Evolutionary conservation across 495 filamentous ascomycete species (phyloP), one percentile per base, ranked within the genome.

Genomic region (Halenospora varia): DNA sequence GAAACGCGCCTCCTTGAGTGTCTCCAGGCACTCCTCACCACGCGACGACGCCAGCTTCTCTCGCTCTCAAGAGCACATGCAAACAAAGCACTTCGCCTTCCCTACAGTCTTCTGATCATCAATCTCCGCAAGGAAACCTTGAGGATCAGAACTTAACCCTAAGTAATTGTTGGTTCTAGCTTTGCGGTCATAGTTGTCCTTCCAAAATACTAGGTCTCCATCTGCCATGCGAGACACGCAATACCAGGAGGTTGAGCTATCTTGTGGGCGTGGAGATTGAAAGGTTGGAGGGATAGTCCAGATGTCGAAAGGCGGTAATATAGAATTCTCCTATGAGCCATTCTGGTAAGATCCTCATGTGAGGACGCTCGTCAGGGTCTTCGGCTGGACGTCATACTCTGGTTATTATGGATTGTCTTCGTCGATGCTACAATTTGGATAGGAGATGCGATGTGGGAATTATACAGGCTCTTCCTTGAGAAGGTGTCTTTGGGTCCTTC

Each of bases 101-200:
- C 71, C 74, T 62, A 87, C 76, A 88, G 85, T 84, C 73, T 74
- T 78, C 83, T 84, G 83, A 79, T 68, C 68, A 73, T 69, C 66
- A 71, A 84, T 82, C 82, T 85, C 80, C 76, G 75, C 67, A 76
- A 79, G 80, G 82, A 82, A 84, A 81, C 79, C 29, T 80, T 75
- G 73, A 73, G 72, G 70, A 69, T 82, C 77, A 84, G 85, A 88
- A 87, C 85, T 88, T 89, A 89, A 89, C 86, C 86, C 86, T 89
- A 89, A 83, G 73, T 66, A 68, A 67, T 70, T 64, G 72, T 79
- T 78, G 83, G 82, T 85, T 78, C 47, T 41, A 78, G 77, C 71
- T 62, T 76, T 75, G 75, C 71, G 75, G 70, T 73, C 50, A 75
- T 64, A 70, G 75, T 76, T 72, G 69, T 77, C 68, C 62, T 67